Evolutionary conservation across 352 stramenopile genomes (phyloP), one percentile per base, ranked within the genome.

Genomic region (Pythium dissotocum): DNA sequence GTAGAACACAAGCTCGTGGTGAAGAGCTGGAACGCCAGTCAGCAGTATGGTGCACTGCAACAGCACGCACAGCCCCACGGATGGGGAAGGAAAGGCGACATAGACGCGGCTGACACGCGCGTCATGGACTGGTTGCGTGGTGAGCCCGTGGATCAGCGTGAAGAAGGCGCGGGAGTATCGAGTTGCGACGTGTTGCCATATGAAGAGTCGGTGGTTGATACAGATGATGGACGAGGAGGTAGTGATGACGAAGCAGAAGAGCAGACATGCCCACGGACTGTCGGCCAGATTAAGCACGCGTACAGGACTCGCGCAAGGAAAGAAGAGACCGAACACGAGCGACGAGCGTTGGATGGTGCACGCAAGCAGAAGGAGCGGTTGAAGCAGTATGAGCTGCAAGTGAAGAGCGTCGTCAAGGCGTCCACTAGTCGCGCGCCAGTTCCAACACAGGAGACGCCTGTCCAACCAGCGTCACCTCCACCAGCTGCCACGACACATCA

Each of bases 261-360:
- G 33, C 35, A 58, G 24, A 18, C 33, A 33, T 21, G 30, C 35
- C 30, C 58, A 1, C 54, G 77, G 38, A 87, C 76, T 1, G 80
- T 85, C 8, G 75, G 61, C 6, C 77, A 85, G 49, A 75, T 89
- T 44, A 73, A 80, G 16, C 65, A 77, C 35, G 70, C 69, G 48
- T 89, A 88, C 58, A 70, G 74, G 30, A 36, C 59, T 2, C 73
- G 79, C 2, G 77, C 79, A 6, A 58, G 79, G 6, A 66, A 61
- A 30, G 65, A 85, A 55, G 79, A 89, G 35, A 58, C 30, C 0
- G 46, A 53, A 12, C 64, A 72, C 18, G 65, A 65, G 21, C 70
- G 57, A 1, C 71, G 75, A 7, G 38, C 58, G 18, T 30, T 56
- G 21, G 48, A 65, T 6, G 65, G 6, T 2, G 61, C 51, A 36